A percentile compares a stretch with the other conserved stretches of the same genome.
Conservation (phyloP, 2,329 filamentous ascomycete genomes). For the Claviceps paspali region DNA sequence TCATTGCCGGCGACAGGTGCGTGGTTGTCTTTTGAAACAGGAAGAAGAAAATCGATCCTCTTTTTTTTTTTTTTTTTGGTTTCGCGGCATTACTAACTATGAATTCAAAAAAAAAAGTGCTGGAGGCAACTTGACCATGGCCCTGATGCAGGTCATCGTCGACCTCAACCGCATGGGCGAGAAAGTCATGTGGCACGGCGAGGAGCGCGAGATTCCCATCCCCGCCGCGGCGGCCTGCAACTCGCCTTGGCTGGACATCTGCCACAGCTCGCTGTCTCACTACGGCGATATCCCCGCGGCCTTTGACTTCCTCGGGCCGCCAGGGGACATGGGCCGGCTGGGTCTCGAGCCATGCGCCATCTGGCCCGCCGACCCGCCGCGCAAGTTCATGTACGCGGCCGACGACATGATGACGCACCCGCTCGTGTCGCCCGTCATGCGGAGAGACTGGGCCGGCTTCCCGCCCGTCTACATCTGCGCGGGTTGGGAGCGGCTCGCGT, state of each 20-base stretch:
- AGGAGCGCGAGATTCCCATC: constrained; percentile 41
- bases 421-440: constrained; percentile 47
- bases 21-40: constrained; percentile 1
- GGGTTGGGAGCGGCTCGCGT: constrained; percentile 57
- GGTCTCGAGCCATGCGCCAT: constrained; percentile 28
- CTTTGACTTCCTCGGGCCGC: constrained; percentile 34
- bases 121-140: constrained; percentile 54
- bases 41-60: background rate
- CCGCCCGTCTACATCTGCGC: constrained; percentile 54
- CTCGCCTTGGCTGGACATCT: constrained; percentile 60
- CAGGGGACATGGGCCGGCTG: constrained; percentile 17
- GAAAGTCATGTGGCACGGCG: constrained; percentile 45
- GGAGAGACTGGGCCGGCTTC: constrained; percentile 40
- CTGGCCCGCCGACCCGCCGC: constrained; percentile 42
- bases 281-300: constrained; percentile 12
- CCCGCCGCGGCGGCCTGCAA: constrained; percentile 49
- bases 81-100: too few species aligned
- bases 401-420: constrained; percentile 47
- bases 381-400: constrained; percentile 37
- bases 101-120: constrained; percentile 40
- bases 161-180: constrained; percentile 36
- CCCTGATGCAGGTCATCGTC: constrained; percentile 53
- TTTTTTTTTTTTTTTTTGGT: background rate
- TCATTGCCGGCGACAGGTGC: constrained; percentile 55
- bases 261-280: constrained; percentile 31